These are phyloP conservation scores for Sporothrix sp. DNA, from an alignment of 2,329 filamentous ascomycete genomes.

Conservation along the genomic window DNA sequence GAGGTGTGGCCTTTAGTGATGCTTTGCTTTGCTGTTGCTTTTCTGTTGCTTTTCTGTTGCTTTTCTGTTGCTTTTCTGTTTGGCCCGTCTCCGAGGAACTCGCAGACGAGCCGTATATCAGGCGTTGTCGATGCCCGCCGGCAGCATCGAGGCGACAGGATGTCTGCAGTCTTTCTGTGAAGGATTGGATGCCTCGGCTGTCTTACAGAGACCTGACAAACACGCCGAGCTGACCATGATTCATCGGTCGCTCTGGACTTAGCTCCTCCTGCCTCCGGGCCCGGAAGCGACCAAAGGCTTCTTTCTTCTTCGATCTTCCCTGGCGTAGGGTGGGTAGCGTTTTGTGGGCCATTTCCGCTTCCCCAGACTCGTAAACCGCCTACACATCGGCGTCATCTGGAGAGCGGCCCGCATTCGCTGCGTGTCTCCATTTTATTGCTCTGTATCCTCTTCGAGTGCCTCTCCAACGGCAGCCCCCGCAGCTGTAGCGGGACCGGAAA, in stretches of 20 bases:
- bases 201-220: constrained; percentile 3
- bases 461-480: not conserved
- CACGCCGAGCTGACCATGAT: not conserved
- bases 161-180: not conserved
- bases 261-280: too few species aligned
- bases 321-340: too few species aligned
- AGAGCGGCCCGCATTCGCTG: too few species aligned
- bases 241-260: not conserved
- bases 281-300: too few species aligned
- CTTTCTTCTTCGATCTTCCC: too few species aligned
- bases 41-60: not conserved
- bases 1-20: not conserved
- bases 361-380: too few species aligned
- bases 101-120: not conserved
- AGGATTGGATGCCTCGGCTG: not conserved
- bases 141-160: constrained; percentile 5
- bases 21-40: not conserved
- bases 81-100: not conserved
- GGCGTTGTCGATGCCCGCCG: not conserved
- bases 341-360: too few species aligned
- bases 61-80: not conserved
- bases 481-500: too few species aligned
- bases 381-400: too few species aligned
- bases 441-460: not conserved
- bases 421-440: not conserved